Conservation (phyloP, 495 filamentous ascomycete species). For the Penicillium samsonianum region DNA sequence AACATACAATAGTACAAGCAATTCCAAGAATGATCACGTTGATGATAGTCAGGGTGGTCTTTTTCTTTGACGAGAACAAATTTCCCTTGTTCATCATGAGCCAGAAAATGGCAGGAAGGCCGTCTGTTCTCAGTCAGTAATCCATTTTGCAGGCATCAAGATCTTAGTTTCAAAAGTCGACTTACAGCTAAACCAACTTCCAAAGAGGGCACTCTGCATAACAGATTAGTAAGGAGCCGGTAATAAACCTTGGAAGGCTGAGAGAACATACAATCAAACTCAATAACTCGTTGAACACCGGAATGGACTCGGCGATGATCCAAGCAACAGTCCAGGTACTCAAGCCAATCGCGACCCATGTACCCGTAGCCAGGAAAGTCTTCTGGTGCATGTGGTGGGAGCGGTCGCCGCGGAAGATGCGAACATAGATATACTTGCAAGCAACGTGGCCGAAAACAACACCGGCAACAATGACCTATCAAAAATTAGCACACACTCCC, state of each 20-base stretch:
- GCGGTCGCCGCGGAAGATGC: conserved; percentile 53
- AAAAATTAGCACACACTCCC: background rate
- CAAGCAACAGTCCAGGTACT: conserved; percentile 61
- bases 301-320: conserved; percentile 70
- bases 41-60: conserved; percentile 45
- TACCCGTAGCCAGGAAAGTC: conserved; percentile 44
- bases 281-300: conserved; percentile 66
- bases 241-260: too few relatives aligned
- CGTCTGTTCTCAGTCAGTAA: conserved; percentile 25
- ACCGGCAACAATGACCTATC: conserved; percentile 58
- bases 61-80: conserved; percentile 43
- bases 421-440: conserved; percentile 63
- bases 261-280: conserved; percentile 31
- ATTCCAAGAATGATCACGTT: conserved; percentile 57
- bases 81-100: conserved; percentile 53
- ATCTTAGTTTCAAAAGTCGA: background rate
- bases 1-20: conserved; percentile 39
- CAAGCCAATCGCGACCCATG: conserved; percentile 61
- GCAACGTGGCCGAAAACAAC: conserved; percentile 67
- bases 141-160: background rate
- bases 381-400: conserved; percentile 57
- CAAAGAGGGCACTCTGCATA: conserved; percentile 33
- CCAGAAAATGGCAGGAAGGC: conserved; percentile 43
- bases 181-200: conserved; percentile 44
- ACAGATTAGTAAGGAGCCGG: conserved; percentile 9